Evolutionary conservation across 768 basidiomycete genomes (phyloP).

Genomic region (Hirschioporus abietinus): DNA sequence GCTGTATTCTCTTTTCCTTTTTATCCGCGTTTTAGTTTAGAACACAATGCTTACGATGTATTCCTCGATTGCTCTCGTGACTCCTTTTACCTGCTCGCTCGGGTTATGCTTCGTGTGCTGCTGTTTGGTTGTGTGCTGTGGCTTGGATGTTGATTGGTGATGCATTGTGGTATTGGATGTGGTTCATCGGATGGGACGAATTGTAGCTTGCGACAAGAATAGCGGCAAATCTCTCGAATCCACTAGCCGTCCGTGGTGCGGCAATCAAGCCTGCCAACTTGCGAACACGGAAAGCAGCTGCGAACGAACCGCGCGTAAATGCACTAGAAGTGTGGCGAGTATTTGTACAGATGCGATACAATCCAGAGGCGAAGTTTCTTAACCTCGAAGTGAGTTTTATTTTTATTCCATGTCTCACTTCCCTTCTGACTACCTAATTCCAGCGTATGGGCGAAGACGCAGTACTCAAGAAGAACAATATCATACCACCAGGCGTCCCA

Average conservation of each 20-base stretch:
- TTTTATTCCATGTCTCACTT: not conserved
- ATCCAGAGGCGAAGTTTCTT: constrained; percentile 61
- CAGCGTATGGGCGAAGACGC: constrained; percentile 79
- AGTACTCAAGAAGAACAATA: constrained; percentile 62
- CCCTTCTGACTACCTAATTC: constrained; percentile 3
- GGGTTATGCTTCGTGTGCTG: constrained; percentile 21
- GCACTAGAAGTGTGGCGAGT: constrained; percentile 68
- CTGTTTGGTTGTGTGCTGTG: constrained; percentile 20
- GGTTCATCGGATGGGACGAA: constrained; percentile 8
- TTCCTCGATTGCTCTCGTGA: constrained; percentile 13
- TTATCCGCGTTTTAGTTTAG: constrained; percentile 18
- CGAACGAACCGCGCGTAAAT: constrained; percentile 28
- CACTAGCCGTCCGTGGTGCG: constrained; percentile 64
- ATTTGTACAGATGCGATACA: constrained; percentile 69
- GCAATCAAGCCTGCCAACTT: constrained; percentile 23
- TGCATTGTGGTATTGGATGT: not conserved
- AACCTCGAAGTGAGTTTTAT: constrained; percentile 70
- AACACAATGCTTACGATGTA: constrained; percentile 12
- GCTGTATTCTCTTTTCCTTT: constrained; percentile 17
- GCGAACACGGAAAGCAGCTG: constrained; percentile 11
- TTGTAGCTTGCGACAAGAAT: constrained; percentile 38
- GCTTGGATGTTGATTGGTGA: constrained; percentile 18
- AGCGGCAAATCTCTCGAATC: constrained; percentile 37
- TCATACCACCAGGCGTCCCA: constrained; percentile 64
- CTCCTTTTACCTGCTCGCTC: constrained; percentile 28